These are phyloP conservation scores for Podospora didyma DNA, from an alignment of 495 filamentous ascomycete genomes.

Conservation along the genomic window DNA sequence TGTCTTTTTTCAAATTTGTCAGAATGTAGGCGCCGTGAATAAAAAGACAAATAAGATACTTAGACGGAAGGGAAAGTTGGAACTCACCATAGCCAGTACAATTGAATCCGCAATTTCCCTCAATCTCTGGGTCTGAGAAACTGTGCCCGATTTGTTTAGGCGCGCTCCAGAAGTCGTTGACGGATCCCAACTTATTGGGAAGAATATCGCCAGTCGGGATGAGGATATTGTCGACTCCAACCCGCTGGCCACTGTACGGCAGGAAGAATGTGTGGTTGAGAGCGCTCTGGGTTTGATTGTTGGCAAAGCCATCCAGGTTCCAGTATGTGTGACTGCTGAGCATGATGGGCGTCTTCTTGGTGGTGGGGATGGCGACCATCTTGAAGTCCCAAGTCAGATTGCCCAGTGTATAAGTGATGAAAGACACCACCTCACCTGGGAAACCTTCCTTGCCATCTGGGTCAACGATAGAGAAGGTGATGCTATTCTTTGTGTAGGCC, in stretches of 20 bases:
- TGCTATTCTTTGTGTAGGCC: conserved; percentile 57
- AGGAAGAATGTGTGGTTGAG: conserved; percentile 72
- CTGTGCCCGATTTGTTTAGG: conserved; percentile 72
- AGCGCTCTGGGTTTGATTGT: conserved; percentile 54
- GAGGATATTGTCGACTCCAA: conserved; percentile 70
- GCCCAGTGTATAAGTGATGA: conserved; percentile 65
- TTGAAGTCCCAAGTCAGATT: conserved; percentile 50
- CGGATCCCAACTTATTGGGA: conserved; percentile 51
- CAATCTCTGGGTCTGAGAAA: conserved; percentile 52
- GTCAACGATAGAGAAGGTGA: conserved; percentile 79
- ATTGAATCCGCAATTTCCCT: conserved; percentile 61
- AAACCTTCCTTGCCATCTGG: conserved; percentile 68
- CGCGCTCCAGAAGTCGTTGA: conserved; percentile 71
- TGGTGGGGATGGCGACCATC: conserved; percentile 51
- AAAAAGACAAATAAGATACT: background rate
- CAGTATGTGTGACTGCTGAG: conserved; percentile 70
- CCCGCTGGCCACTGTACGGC: conserved; percentile 64
- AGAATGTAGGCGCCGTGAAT: background rate
- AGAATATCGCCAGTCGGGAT: conserved; percentile 77
- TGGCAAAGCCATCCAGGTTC: conserved; percentile 79
- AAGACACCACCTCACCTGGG: conserved; percentile 73
- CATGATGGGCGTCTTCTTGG: conserved; percentile 64
- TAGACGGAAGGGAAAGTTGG: conserved; percentile 9
- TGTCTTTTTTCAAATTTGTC: conserved; percentile 31
- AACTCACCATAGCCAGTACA: conserved; percentile 73